These are phyloP conservation scores for Mortierella sp. DNA, from an alignment of 371 early-diverging fungal genomes.

Conservation along the genomic window DNA sequence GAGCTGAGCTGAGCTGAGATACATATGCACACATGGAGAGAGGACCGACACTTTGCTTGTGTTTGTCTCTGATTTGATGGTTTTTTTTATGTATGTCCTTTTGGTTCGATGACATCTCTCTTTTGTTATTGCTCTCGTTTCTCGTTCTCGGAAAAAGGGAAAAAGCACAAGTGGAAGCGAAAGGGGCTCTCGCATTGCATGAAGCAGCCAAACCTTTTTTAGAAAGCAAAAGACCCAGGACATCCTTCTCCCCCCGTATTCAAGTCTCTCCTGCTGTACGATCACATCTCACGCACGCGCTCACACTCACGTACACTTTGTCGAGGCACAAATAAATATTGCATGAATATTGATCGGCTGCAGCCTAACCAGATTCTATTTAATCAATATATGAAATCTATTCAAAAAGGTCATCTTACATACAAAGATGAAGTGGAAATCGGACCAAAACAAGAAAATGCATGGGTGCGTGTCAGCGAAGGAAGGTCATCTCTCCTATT, in stretches of 20 bases:
- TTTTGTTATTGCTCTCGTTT: background rate
- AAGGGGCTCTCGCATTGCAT: conserved; percentile 32
- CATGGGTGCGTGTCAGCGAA: conserved; percentile 7
- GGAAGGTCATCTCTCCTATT: background rate
- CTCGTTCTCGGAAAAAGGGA: conserved; percentile 27
- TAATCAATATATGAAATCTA: background rate
- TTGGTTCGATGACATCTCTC: conserved; percentile 21
- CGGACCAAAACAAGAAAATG: conserved; percentile 5
- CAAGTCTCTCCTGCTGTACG: conserved; percentile 3
- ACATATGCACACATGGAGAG: conserved; percentile 1
- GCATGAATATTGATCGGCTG: conserved; percentile 15
- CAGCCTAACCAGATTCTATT: background rate
- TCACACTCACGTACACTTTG: conserved; percentile 12
- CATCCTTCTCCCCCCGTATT: background rate
- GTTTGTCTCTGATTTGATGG: conserved; percentile 11
- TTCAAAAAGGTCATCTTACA: background rate
- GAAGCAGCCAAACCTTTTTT: conserved; percentile 29
- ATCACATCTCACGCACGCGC: conserved; percentile 22
- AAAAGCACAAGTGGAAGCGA: conserved; percentile 12
- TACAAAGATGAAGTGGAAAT: background rate
- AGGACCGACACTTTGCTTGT: conserved; percentile 16
- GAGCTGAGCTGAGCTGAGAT: conserved; percentile 24
- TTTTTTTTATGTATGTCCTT: conserved; percentile 6
- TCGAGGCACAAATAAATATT: conserved; percentile 2
- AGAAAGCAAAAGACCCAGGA: conserved; percentile 8